Evolutionary conservation across 2,329 filamentous ascomycete species (phyloP), one percentile per base, ranked within the genome.

Genomic region (Metarhizium humberi): DNA sequence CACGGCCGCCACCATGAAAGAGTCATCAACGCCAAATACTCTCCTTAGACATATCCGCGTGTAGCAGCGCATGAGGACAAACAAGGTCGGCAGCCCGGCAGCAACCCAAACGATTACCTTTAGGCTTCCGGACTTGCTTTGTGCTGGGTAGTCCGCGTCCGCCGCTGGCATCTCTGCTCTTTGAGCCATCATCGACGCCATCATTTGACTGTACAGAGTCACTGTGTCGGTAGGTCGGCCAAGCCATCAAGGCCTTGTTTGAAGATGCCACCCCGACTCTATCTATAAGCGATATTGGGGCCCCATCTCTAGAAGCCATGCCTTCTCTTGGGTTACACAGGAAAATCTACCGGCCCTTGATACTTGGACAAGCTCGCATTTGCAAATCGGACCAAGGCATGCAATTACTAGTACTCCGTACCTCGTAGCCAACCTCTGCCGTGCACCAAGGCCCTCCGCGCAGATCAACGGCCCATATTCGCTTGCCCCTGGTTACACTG

Each of bases 71-170:
- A 57, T 30, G 30, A 53, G n/a, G 2, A 55, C 50, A 32, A 55
- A 32, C 18, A 50, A 3, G 4, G 48, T 20, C 8, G 55, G 52
- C 4, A 57, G 18, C 14, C n/a, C 45, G 3, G 52, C 16, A 3
- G 53, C 50, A 29, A 30, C 20, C 56, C 56, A 57, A 30, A 53
- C 3, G 32, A 57, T 48, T 16, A 45, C 13, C n/a, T 55, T 55
- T 6, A 57, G 32, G 2, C 30, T 51, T 34, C 47, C 50, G 3
- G 52, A 53, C 20, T 57, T 36, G 45, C 56, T 53, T 32, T 57
- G 8, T 20, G 56, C 57, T 51, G 48, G 73, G 72, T 43, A 75
- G 76, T 60, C 64, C 59, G 18, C 10, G 18, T 6, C 11, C 4
- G 16, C 7, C n/a, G 8, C 16, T 16, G 42, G n/a, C 42, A 20